Conservation (phyloP, 2,329 filamentous ascomycete genomes). For the Scedosporium minutisporum region DNA sequence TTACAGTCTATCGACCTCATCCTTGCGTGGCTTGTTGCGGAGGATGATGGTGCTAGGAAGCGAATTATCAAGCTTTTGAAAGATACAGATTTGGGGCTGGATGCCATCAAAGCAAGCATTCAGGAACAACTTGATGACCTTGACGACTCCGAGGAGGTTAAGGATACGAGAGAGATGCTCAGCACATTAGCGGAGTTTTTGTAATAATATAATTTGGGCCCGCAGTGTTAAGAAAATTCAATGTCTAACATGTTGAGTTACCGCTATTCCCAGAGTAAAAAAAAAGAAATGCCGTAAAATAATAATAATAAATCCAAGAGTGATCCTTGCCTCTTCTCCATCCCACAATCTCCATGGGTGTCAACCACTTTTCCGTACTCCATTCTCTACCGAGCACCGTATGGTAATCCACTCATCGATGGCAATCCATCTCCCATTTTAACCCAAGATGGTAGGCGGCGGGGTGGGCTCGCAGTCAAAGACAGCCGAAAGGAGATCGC, state of each 20-base stretch:
- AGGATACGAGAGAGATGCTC: constrained; percentile 45
- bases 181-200: constrained; percentile 42
- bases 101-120: constrained; percentile 55
- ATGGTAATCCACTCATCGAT: constrained; percentile 1
- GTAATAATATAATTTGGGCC: constrained; percentile 14
- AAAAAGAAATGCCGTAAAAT: neutral
- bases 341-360: neutral
- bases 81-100: constrained; percentile 57
- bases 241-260: constrained; percentile 5
- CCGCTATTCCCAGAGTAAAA: constrained; percentile 2
- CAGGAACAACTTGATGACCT: constrained; percentile 46
- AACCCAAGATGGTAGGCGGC: constrained; percentile 14
- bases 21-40: constrained; percentile 82
- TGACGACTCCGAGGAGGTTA: neutral
- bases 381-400: no score
- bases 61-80: constrained; percentile 56
- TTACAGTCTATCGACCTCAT: constrained; percentile 78
- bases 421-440: neutral
- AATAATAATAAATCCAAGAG: constrained; percentile 1
- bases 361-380: no score
- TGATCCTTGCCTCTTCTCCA: neutral
- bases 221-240: constrained; percentile 13
- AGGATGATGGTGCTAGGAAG: constrained; percentile 66
- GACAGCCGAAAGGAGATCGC: constrained; percentile 76
- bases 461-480: constrained; percentile 68